Conservation (phyloP, 345 rosid species). For the Arabis alpina region DNA sequence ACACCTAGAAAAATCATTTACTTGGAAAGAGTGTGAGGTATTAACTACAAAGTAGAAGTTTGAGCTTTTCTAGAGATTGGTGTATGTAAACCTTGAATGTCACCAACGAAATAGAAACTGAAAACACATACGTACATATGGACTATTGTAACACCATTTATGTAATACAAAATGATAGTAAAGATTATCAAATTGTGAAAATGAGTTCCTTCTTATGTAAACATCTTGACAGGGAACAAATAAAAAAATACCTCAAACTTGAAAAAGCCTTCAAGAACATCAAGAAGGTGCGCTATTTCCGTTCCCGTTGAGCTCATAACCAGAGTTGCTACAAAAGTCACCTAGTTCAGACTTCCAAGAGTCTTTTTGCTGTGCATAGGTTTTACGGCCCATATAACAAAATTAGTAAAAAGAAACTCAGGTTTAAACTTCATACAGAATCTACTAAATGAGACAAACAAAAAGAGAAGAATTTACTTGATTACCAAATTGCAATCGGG, state of each 20-base stretch:
- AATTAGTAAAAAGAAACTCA: no score
- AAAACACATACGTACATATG: neutral
- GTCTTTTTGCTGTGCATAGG: constrained; percentile 74
- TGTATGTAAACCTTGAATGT: constrained; percentile 21
- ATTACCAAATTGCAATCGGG: constrained; percentile 99
- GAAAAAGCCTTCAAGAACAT: constrained; percentile 93
- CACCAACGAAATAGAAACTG: neutral
- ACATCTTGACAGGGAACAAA: constrained; percentile 12
- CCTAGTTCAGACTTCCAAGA: constrained; percentile 84
- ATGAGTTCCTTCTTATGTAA: neutral
- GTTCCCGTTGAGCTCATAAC: constrained; percentile 80
- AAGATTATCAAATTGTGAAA: neutral
- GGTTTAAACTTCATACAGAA: constrained; percentile 9
- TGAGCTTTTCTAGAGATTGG: neutral
- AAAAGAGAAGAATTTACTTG: constrained; percentile 41
- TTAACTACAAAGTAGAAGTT: neutral
- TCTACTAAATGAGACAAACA: constrained; percentile 1
- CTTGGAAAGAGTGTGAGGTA: constrained; percentile 19
- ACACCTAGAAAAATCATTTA: neutral
- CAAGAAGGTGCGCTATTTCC: constrained; percentile 85
- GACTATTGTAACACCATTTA: neutral
- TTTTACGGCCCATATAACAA: constrained; percentile 14
- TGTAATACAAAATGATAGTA: neutral
- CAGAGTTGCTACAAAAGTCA: constrained; percentile 80
- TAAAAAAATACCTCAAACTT: constrained; percentile 67